phyloP scores from a whole-genome alignment of 1,139 yeast genomes.

The Lodderomyces elongisporus region DNA sequence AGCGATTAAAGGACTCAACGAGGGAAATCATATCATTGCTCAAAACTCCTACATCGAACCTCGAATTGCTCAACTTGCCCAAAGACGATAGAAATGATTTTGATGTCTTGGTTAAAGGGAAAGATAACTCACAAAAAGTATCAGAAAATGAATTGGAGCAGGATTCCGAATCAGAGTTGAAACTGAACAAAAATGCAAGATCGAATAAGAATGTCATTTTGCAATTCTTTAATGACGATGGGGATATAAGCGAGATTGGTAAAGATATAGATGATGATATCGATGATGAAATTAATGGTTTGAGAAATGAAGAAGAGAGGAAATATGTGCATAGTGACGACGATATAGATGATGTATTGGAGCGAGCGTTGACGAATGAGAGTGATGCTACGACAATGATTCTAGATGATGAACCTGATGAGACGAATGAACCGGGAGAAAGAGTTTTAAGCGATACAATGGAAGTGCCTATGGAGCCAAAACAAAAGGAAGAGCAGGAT shows the following conservation, averaged over 20 bases:
- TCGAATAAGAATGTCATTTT: slow-evolving; percentile 6
- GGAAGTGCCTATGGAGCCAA: background rate
- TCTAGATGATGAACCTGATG: slow-evolving; percentile 18
- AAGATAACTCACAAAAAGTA: background rate
- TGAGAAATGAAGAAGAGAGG: background rate
- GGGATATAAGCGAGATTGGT: too few relatives aligned
- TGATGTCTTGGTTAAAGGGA: slow-evolving; percentile 15
- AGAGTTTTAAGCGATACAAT: background rate
- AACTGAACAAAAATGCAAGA: too few relatives aligned
- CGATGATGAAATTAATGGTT: slow-evolving; percentile 1
- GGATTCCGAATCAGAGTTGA: slow-evolving; percentile 6
- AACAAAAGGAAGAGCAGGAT: background rate
- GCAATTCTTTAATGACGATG: slow-evolving; percentile 10
- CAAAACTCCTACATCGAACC: slow-evolving; percentile 28
- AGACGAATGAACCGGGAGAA: too few relatives aligned
- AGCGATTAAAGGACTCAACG: slow-evolving; percentile 38
- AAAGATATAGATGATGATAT: too few relatives aligned
- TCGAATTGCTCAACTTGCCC: slow-evolving; percentile 20
- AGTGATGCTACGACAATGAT: slow-evolving; percentile 26
- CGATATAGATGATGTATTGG: slow-evolving; percentile 8
- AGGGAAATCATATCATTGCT: slow-evolving; percentile 38
- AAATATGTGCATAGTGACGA: slow-evolving; percentile 2
- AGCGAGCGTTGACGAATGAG: slow-evolving; percentile 13
- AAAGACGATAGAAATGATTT: slow-evolving; percentile 13
- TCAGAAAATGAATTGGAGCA: slow-evolving; percentile 4